These are phyloP conservation scores for Syzygium aromaticum DNA, from an alignment of 345 rosid genomes.

Conservation along the genomic window DNA sequence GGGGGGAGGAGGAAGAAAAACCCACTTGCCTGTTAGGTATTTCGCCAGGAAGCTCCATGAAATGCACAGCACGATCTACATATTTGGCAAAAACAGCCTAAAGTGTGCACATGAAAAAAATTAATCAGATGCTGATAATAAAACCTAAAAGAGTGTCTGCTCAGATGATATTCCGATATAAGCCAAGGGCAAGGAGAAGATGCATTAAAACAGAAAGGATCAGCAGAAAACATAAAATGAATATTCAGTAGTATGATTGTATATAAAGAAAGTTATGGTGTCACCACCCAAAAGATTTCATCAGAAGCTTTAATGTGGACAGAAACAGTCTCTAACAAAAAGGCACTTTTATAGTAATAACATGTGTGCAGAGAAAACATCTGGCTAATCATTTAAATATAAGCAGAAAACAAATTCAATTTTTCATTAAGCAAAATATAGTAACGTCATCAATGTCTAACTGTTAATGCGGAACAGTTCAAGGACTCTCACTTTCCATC, in stretches of 20 bases:
- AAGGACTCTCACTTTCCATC: not conserved
- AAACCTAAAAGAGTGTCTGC: not conserved
- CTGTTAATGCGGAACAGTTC: not conserved
- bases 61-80: constrained; percentile 89
- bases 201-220: not conserved
- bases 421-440: not conserved
- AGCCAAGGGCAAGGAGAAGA: not conserved
- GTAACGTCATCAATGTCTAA: not conserved
- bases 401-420: not conserved
- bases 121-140: not conserved
- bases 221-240: not conserved
- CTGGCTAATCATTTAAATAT: not conserved
- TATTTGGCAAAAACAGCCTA: constrained; percentile 89
- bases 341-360: not conserved
- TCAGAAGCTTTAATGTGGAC: not conserved
- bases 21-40: constrained; percentile 84
- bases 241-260: not conserved
- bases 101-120: constrained; percentile 3
- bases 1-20: not conserved
- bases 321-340: not conserved
- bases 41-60: constrained; percentile 99
- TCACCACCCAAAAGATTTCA: not conserved
- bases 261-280: not conserved
- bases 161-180: not conserved
- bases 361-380: not conserved